Evolutionary conservation across 2,329 filamentous ascomycete species (phyloP), one percentile per base, ranked within the genome.

Genomic region (Beauveria caledonica): DNA sequence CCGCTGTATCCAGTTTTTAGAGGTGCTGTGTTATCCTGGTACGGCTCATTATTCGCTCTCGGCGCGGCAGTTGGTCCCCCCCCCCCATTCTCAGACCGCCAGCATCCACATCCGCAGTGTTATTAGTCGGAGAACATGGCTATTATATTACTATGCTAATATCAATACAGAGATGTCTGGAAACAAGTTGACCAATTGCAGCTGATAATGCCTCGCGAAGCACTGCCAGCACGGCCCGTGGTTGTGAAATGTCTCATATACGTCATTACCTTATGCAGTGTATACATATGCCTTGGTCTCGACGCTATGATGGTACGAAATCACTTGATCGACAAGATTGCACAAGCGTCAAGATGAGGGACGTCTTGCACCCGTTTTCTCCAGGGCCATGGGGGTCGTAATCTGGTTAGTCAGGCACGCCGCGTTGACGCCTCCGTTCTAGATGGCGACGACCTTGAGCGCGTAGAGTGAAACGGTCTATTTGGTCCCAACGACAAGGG

Each of bases 361-460:
- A 80, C 2, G 76, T 76, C 54, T 73, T 72, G 77, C 76, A 80
- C 1, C 73, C 48, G 80, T 79, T 53, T 72, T 69, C 17, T 74
- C 69, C 62, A 79, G 68, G 3, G 75, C 74, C 58, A 77, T 71
- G n/a, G n/a, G n/a, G n/a, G n/a, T n/a, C n/a, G n/a, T n/a, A n/a
- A n/a, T n/a, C n/a, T n/a, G n/a, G n/a, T n/a, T n/a, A n/a, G n/a
- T n/a, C n/a, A n/a, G n/a, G n/a, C n/a, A n/a, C n/a, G n/a, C n/a
- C 42, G 71, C 68, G 82, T 25, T 25, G 25, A 25, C 25, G 25
- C 25, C 25, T 6, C 25, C 7, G 5, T 25, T 6, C 25, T 25
- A 25, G 25, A 25, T 6, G 25, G 25, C 25, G 7, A 25, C 25
- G 25, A 25, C 25, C 25, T 25, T 25, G 25, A n/a, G 25, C 25